Conservation (phyloP, 2,329 filamentous ascomycete genomes). For the Ophiostoma montium region DNA sequence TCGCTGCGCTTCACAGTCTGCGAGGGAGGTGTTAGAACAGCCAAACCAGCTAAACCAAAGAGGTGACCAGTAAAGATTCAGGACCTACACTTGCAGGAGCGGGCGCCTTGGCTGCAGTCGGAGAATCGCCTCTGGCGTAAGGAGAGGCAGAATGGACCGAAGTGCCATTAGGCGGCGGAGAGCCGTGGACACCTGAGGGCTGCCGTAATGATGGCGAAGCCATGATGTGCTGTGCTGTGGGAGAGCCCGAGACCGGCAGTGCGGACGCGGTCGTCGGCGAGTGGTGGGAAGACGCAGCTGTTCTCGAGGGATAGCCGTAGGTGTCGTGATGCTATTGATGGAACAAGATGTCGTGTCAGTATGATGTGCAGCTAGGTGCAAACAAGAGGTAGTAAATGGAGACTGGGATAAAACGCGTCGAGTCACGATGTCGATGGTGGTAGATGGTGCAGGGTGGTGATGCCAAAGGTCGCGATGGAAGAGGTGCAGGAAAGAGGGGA, state of each 20-base stretch:
- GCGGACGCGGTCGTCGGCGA: neutral
- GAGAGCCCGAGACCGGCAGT: slow-evolving; percentile 20
- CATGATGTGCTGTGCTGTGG: slow-evolving; percentile 27
- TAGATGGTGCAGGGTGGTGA: slow-evolving; percentile 7
- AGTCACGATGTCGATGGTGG: neutral
- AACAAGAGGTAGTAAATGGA: neutral
- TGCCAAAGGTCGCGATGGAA: slow-evolving; percentile 6
- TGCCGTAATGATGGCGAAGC: slow-evolving; percentile 35
- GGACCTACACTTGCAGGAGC: slow-evolving; percentile 23
- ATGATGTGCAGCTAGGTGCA: slow-evolving; percentile 8
- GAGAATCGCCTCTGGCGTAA: slow-evolving; percentile 26
- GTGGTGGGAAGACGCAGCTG: slow-evolving; percentile 30
- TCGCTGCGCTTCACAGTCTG: slow-evolving; percentile 63
- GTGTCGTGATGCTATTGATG: slow-evolving; percentile 33
- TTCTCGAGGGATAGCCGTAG: slow-evolving; percentile 31
- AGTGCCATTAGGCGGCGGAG: slow-evolving; percentile 27
- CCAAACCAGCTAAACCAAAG: neutral
- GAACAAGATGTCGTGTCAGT: slow-evolving; percentile 8
- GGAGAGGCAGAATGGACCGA: slow-evolving; percentile 8
- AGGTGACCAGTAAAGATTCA: too few relatives aligned
- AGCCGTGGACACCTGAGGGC: slow-evolving; percentile 23
- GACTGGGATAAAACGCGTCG: slow-evolving; percentile 2
- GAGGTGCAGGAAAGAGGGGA: slow-evolving; percentile 9
- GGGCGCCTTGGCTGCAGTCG: slow-evolving; percentile 27
- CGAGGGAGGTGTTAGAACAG: neutral